Evolutionary conservation across 805 yeast genomes (phyloP), one percentile per base, ranked within the genome.

Genomic region (Candida sonorensis): DNA sequence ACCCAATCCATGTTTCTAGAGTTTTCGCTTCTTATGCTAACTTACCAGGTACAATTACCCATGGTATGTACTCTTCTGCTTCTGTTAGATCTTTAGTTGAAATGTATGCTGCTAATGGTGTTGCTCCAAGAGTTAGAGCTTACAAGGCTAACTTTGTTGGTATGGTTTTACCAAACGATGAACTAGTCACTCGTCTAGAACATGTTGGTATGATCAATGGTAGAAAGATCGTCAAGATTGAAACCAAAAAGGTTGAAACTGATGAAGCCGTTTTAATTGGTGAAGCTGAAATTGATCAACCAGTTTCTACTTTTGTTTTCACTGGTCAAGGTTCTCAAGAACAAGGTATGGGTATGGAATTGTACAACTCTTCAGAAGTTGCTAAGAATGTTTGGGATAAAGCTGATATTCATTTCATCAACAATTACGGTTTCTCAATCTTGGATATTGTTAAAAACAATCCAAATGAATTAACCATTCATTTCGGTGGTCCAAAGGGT

Each of bases 291-390:
- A 88, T 94, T 53, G 97, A 92, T 51, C 99, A 92, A 67, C 98
- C 99, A 21, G 82, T 81, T 33, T 84, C 97, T 27, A 82, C 98
- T 14, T 92, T 84, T 59, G 95, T 92, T 37, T 92, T 94, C 67
- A 92, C 99, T 45, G 99, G 98, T 57, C 99, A 92, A 72, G 99
- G 99, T 62, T 90, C 98, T 40, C 99, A 92, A 66, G 98, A 94
- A 64, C 98, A 94, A 69, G 97, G 97, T 60, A 92, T 92, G 99
- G 98, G 99, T 72, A 92, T 92, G 99, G 98, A 92, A 62, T 74
- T 92, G 57, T 92, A 92, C 63, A 79, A 78, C 45, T 72, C 82
- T 26, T 83, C 95, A 31, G 87, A 76, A 19, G 96, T 92, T 59
- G 98, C 99, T 33, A 78, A 78, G 53, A 77, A 75, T 43, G 97